Base-by-base conservation (phyloP, 768 basidiomycete species). In the Tylopilus vinaceipallidus region DNA sequence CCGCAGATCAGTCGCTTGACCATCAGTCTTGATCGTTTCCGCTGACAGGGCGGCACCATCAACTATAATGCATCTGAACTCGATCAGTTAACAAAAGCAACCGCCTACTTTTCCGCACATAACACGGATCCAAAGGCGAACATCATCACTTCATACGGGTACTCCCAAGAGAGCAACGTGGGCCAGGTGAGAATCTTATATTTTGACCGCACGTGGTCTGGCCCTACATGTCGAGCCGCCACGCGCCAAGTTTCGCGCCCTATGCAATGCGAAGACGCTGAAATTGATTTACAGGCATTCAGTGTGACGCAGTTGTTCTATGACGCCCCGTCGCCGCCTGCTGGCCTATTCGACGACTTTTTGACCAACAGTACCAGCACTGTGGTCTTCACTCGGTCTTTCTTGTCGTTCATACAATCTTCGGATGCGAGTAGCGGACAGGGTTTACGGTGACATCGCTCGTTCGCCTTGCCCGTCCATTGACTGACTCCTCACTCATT, bases 231-330 rank as follows among this genome's bases (percentile, higher is more conserved):
- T 35, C 34, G 47, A 23, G 41, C 26, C 11, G 37, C 33, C 45
- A 37, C 30, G 45, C n/a, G 44, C 30, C n/a, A 35, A 17, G 30
- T 34, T 43, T 38, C 43, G 38, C 49, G 22, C 36, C 41, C 20
- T 29, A 22, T 45, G 23, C 26, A 40, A 38, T 44, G 29, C 37
- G 49, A 53, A 48, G 20, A 36, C 30, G 39, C 39, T 53, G 37
- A 62, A 39, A 38, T 38, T 35, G 19, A 39, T 42, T 34, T 17
- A 44, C 30, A 58, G 50, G 36, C n/a, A 35, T 30, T 57, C 27
- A 49, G 52, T 42, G 59, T 63, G 48, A 62, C 67, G 8, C 45
- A 80, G 3, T 44, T 86, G 20, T 86, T 86, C 64, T 85, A 86
- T 55, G 78, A 86, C 56, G 77, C 55, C 1, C 82, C 66, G 34